Conservation (phyloP, 148 eudicot genomes). For the Vaccinium corymbosum region DNA sequence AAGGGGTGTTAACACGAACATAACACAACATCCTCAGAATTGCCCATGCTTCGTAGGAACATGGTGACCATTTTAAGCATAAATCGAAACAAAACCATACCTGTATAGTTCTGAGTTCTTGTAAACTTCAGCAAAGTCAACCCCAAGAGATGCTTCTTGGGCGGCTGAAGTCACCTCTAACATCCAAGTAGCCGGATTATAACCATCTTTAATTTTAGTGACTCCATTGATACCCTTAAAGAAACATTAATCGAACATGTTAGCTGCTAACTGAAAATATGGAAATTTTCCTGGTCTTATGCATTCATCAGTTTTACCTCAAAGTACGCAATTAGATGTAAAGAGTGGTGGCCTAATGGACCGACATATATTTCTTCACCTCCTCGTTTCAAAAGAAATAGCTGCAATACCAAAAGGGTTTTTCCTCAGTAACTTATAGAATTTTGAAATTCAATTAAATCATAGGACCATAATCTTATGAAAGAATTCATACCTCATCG, state of each 20-base stretch:
- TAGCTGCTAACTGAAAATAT: not conserved
- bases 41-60: not conserved
- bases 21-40: not conserved
- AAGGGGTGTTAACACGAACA: too few relatives aligned
- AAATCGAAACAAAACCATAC: slow-evolving; percentile 17
- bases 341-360: slow-evolving; percentile 5
- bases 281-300: not conserved
- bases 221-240: slow-evolving; percentile 3
- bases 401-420: not conserved
- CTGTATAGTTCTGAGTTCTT: slow-evolving; percentile 47
- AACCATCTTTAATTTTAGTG: not conserved
- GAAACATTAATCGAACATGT: not conserved
- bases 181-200: slow-evolving; percentile 40
- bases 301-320: not conserved
- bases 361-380: not conserved
- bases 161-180: slow-evolving; percentile 58
- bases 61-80: not conserved
- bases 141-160: slow-evolving; percentile 49
- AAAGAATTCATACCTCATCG: slow-evolving; percentile 26
- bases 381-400: not conserved
- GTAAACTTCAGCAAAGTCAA: slow-evolving; percentile 51
- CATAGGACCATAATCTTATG: not conserved
- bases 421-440: not conserved
- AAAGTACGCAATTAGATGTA: not conserved
- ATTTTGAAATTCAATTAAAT: not conserved